phyloP scores from a whole-genome alignment of 164 flowering plant genomes.

The Kalanchoe fedtschenkoi region DNA sequence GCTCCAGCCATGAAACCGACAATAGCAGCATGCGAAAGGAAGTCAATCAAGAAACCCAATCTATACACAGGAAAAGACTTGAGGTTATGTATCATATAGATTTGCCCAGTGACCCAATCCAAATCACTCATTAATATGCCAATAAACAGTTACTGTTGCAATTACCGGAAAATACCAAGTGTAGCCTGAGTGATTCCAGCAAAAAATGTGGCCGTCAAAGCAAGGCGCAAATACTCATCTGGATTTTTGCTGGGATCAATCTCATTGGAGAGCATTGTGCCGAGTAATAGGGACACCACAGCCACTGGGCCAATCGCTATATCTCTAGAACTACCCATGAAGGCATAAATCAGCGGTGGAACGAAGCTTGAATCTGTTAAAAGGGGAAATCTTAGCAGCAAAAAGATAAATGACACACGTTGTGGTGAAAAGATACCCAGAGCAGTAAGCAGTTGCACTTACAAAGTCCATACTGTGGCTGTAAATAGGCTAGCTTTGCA shows the following conservation, averaged over 20 bases:
- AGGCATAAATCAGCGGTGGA: conserved; percentile 82
- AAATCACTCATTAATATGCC: neutral
- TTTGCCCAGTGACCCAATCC: neutral
- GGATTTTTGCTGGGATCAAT: conserved; percentile 38
- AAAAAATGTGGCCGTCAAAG: conserved; percentile 93
- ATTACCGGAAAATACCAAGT: conserved; percentile 78
- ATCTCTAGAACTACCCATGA: conserved; percentile 94
- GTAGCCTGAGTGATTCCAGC: conserved; percentile 81
- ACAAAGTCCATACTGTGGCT: conserved; percentile 63
- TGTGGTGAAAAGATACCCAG: too few relatives aligned
- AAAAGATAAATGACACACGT: too few relatives aligned
- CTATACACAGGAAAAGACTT: too few relatives aligned
- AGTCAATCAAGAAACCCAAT: conserved; percentile 88
- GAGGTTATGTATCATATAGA: too few relatives aligned
- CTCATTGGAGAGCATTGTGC: conserved; percentile 60
- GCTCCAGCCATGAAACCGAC: conserved; percentile 99
- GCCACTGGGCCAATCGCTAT: conserved; percentile 97
- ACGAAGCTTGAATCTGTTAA: conserved; percentile 78
- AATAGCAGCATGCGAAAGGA: conserved; percentile 90
- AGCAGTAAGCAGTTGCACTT: too few relatives aligned
- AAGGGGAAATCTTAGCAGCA: too few relatives aligned
- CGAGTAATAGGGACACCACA: conserved; percentile 79
- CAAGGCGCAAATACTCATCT: conserved; percentile 57
- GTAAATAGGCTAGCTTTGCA: conserved; percentile 55
- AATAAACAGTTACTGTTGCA: too few relatives aligned